Conservation (phyloP, 2,329 filamentous ascomycete genomes). For the Stromatinia cepivora region DNA sequence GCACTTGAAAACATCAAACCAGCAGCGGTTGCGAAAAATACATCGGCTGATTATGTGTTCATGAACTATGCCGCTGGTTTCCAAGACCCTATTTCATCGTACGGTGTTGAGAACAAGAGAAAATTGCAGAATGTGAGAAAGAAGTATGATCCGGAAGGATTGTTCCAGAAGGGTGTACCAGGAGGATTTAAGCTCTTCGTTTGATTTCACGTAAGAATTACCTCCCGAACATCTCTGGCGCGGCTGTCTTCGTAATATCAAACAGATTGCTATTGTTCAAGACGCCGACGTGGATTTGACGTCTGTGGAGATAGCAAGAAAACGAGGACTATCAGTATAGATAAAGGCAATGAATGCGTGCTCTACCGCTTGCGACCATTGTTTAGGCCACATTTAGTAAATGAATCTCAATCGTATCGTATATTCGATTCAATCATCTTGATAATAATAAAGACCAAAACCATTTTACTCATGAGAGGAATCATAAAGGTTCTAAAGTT, state of each 20-base stretch:
- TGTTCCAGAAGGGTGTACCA: constrained; percentile 42
- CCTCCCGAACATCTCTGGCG: neutral
- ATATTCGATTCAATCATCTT: no score
- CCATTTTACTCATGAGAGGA: no score
- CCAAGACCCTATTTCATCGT: constrained; percentile 46
- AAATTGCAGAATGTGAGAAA: constrained; percentile 38
- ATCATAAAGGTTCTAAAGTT: no score
- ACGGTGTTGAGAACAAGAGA: constrained; percentile 45
- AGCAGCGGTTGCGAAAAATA: constrained; percentile 12
- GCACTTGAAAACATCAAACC: constrained; percentile 15
- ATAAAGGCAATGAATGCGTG: no score
- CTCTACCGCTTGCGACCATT: no score
- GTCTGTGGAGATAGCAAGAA: no score
- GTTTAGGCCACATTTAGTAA: no score
- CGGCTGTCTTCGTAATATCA: neutral
- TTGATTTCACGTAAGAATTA: neutral
- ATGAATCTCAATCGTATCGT: no score
- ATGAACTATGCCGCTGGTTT: constrained; percentile 48
- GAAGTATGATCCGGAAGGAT: constrained; percentile 44
- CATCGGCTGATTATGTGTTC: constrained; percentile 36
- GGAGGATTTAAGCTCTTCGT: constrained; percentile 36
- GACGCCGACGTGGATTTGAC: no score
- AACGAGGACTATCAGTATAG: no score
- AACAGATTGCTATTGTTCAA: no score
- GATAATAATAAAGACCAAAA: no score